Percentiles rank a stretch among this genome's conserved stretches.
Conservation (phyloP, 169 alveolate species). For the Cryptosporidium ubiquitum region DNA sequence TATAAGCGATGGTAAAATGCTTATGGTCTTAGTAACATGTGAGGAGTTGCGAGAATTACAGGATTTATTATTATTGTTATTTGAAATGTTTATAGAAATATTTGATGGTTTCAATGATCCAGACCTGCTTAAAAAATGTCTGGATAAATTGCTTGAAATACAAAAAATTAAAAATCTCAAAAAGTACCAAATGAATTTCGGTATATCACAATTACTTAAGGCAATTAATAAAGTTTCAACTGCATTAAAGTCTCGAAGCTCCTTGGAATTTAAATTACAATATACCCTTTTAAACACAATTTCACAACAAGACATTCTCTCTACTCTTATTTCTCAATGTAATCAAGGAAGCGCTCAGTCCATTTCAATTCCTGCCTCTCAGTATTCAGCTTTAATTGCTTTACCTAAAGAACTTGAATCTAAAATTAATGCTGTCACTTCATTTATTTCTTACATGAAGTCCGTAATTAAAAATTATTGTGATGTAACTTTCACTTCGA, state of each 20-base stretch:
- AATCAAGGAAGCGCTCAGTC: background rate
- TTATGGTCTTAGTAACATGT: background rate
- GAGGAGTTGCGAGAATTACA: background rate
- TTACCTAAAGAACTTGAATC: background rate
- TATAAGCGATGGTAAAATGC: background rate
- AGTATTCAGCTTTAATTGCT: background rate
- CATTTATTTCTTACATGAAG: background rate
- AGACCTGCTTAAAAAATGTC: background rate
- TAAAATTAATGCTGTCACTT: background rate
- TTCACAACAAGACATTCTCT: background rate
- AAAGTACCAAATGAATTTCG: background rate
- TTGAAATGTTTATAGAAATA: background rate
- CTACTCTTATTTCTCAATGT: background rate
- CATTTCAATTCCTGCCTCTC: background rate
- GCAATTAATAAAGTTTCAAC: background rate
- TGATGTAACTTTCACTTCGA: background rate
- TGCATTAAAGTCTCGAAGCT: background rate
- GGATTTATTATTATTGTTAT: background rate
- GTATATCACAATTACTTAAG: background rate
- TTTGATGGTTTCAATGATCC: background rate
- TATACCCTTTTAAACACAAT: background rate
- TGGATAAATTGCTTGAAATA: background rate
- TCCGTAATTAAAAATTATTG: background rate
- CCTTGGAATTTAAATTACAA: background rate
- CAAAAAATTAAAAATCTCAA: background rate